A percentile compares a stretch with the other conserved stretches of the same genome.
Evolutionary conservation across 257 asterid genomes (phyloP).

Genomic region (Solanum sparsipilum): DNA sequence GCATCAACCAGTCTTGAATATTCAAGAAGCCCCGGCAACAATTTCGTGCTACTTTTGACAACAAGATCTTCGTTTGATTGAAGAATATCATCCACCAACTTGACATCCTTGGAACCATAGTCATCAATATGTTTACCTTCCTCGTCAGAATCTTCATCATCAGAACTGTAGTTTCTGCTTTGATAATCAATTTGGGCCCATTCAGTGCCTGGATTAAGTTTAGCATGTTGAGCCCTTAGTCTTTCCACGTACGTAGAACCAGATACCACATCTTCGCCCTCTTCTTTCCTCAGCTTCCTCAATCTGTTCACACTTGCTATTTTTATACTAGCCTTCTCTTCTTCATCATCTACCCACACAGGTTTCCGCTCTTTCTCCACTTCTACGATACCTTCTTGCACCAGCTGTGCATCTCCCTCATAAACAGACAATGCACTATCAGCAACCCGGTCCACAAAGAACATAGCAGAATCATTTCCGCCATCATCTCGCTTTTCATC

Average conservation of each 20-base stretch:
- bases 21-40: slow-evolving; percentile 71
- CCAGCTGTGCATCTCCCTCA: slow-evolving; percentile 35
- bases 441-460: slow-evolving; percentile 55
- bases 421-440: slow-evolving; percentile 44
- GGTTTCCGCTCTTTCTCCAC: slow-evolving; percentile 38
- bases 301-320: slow-evolving; percentile 68
- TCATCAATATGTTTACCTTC: slow-evolving; percentile 11
- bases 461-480: slow-evolving; percentile 39
- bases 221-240: slow-evolving; percentile 80
- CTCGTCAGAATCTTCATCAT: slow-evolving; percentile 51
- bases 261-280: slow-evolving; percentile 55
- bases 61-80: slow-evolving; percentile 62
- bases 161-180: slow-evolving; percentile 29
- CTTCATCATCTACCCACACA: slow-evolving; percentile 86
- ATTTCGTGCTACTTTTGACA: slow-evolving; percentile 33
- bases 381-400: slow-evolving; percentile 11
- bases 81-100: slow-evolving; percentile 39
- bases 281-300: slow-evolving; percentile 74
- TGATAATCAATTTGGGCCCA: slow-evolving; percentile 60
- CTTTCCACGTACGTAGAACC: slow-evolving; percentile 61
- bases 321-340: slow-evolving; percentile 47
- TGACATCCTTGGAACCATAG: slow-evolving; percentile 19
- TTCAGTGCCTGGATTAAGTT: slow-evolving; percentile 80
- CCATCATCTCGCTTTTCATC: slow-evolving; percentile 27
- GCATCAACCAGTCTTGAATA: slow-evolving; percentile 75